Evolutionary conservation across 1,284 basidiomycete species (phyloP), one percentile per base, ranked within the genome.

Genomic region (Sanghuangporus sanghuang): DNA sequence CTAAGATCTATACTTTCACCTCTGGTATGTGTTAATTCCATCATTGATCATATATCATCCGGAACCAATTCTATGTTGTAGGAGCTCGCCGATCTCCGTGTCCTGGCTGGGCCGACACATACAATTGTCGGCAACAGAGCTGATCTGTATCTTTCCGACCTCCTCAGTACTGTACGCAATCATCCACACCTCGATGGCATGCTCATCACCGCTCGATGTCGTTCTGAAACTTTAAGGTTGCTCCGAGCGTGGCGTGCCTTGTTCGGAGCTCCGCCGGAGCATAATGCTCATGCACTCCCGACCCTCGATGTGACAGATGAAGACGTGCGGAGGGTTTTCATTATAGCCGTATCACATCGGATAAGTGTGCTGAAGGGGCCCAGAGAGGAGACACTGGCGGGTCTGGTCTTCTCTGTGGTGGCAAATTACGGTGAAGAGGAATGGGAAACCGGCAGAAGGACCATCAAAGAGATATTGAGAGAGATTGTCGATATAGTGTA

Each of bases 111-210:
- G 68, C 74, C 50, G 70, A 76, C 70, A 56, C 74, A 64, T 70
- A 76, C 70, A 69, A 77, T 57, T 69, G 80, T 78, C 67, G 84
- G 73, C 71, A 76, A 81, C 0, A 73, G 74, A 1, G 77, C 92
- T 18, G 74, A 76, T n/a, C 75, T 86, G 18, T 92, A 92, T 71
- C 75, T 87, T 6, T 79, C 84, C 11, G 89, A 91, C 71, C 77
- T 92, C 36, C 85, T 93, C 67, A 81, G 86, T 38, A 89, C 90
- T 2, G 80, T 85, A 23, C 81, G 90, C 4, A 87, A 91, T 68
- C 85, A 89, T 69, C 82, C 84, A 1, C 79, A 83, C 60, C 75
- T 93, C 14, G 90, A 93, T 66, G 86, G 81, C 3, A 85, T 81
- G 63, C 75, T 90, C 59, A 77, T 93, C 49, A 89, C 85, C 0